These are phyloP conservation scores for Malassezia furfur DNA, from an alignment of 1,284 basidiomycete species.

Conservation along the genomic window DNA sequence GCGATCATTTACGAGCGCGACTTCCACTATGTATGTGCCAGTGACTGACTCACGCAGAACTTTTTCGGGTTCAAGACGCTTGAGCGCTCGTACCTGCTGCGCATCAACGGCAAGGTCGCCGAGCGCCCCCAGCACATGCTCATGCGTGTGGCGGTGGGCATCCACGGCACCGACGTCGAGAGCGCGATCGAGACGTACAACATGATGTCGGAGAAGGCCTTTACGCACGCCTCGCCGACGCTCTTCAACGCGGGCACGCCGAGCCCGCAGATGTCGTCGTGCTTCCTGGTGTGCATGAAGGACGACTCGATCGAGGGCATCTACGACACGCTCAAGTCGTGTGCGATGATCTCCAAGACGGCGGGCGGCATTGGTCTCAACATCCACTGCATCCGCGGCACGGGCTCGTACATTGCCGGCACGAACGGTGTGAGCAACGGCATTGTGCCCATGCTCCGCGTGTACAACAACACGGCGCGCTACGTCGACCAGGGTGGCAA, in stretches of 20 bases:
- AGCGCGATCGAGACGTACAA: conserved; percentile 71
- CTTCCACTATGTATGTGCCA: conserved; percentile 59
- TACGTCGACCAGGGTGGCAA: conserved; percentile 99
- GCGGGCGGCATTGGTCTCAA: conserved; percentile 94
- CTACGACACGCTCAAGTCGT: conserved; percentile 95
- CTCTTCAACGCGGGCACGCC: conserved; percentile 98
- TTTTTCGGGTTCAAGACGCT: conserved; percentile 97
- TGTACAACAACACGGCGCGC: conserved; percentile 94
- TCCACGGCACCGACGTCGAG: conserved; percentile 83
- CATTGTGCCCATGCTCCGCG: conserved; percentile 97
- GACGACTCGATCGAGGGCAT: conserved; percentile 99
- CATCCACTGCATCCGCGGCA: conserved; percentile 94
- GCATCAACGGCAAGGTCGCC: conserved; percentile 85
- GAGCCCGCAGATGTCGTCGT: conserved; percentile 85
- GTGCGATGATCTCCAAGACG: conserved; percentile 98
- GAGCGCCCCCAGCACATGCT: conserved; percentile 98
- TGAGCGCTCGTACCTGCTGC: conserved; percentile 91
- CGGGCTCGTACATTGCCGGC: conserved; percentile 76
- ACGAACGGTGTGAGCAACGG: conserved; percentile 98
- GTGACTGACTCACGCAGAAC: conserved; percentile 52
- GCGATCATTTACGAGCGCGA: conserved; percentile 97
- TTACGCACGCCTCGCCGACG: conserved; percentile 95
- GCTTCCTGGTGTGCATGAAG: conserved; percentile 97
- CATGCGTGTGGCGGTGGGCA: conserved; percentile 97
- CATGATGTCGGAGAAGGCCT: conserved; percentile 76